phyloP scores from a whole-genome alignment of 352 stramenopile genomes.

The Pythium monospermum region DNA sequence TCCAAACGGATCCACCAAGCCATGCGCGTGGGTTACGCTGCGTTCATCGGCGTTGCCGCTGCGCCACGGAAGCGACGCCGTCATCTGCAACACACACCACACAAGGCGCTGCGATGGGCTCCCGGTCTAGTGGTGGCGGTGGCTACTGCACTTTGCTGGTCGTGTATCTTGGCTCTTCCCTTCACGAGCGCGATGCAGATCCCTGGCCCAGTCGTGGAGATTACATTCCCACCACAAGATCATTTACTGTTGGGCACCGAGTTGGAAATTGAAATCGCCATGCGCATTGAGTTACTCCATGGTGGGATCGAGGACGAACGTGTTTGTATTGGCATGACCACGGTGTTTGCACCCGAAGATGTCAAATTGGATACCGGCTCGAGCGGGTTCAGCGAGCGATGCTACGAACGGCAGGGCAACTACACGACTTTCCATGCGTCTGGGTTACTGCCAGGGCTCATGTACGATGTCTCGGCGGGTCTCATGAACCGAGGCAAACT shows the following conservation, averaged over 20 bases:
- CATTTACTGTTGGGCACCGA: conserved; percentile 36
- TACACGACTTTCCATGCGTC: conserved; percentile 49
- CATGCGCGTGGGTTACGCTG: too few relatives aligned
- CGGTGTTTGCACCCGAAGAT: conserved; percentile 36
- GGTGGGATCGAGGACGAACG: conserved; percentile 21
- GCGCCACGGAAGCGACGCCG: too few relatives aligned
- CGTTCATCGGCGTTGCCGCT: too few relatives aligned
- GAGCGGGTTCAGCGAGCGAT: conserved; percentile 42
- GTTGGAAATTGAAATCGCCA: conserved; percentile 46
- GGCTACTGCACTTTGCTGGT: neutral
- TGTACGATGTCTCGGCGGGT: conserved; percentile 48
- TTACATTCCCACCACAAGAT: conserved; percentile 50
- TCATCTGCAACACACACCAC: too few relatives aligned
- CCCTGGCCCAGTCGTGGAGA: conserved; percentile 30
- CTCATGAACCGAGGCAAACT: conserved; percentile 46
- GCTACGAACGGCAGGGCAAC: conserved; percentile 50
- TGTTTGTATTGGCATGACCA: conserved; percentile 57
- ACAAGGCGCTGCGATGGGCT: too few relatives aligned
- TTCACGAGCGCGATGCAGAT: neutral
- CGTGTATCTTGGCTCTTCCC: neutral
- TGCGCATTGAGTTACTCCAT: conserved; percentile 36
- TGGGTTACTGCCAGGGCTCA: conserved; percentile 45
- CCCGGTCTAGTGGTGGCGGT: too few relatives aligned
- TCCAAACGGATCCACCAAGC: too few relatives aligned
- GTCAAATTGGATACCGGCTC: conserved; percentile 26